A percentile compares a stretch with the other conserved stretches of the same genome.
Conservation (phyloP, 2,329 filamentous ascomycete species). For the Colletotrichum lupini region DNA sequence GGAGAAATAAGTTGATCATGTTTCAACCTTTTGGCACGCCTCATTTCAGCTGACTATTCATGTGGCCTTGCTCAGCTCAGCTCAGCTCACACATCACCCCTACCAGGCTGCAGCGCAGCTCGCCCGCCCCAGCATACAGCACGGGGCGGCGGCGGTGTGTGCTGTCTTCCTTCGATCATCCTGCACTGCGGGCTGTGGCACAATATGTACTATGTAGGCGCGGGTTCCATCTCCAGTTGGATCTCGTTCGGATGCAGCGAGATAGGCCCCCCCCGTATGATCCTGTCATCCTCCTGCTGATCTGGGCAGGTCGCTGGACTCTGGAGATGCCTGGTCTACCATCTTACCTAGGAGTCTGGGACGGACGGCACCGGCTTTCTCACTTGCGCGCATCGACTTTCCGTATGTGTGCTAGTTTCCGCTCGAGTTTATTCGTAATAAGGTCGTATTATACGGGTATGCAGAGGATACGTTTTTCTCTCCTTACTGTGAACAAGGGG, state of each 20-base stretch:
- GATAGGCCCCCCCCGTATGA: neutral
- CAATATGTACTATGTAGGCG: neutral
- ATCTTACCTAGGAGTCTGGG: neutral
- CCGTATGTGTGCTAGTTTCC: neutral
- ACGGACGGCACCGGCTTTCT: neutral
- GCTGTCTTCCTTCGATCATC: neutral
- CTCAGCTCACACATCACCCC: neutral
- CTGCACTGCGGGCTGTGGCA: neutral
- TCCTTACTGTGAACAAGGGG: neutral
- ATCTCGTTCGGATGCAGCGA: neutral
- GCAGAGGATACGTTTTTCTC: slow-evolving; percentile 3
- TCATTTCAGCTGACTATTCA: neutral
- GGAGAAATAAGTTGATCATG: neutral
- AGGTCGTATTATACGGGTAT: slow-evolving; percentile 1
- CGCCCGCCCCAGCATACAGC: no score
- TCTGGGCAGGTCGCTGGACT: neutral
- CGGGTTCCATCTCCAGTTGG: neutral
- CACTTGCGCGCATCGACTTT: neutral
- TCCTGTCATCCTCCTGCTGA: neutral
- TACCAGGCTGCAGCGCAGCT: neutral
- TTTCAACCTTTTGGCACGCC: neutral
- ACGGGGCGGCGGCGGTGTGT: neutral
- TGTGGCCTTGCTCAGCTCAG: neutral
- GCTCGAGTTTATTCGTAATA: neutral
- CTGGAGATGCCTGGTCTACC: no score